Conservation (phyloP, 345 rosid genomes). For the Erodium maritimum region DNA sequence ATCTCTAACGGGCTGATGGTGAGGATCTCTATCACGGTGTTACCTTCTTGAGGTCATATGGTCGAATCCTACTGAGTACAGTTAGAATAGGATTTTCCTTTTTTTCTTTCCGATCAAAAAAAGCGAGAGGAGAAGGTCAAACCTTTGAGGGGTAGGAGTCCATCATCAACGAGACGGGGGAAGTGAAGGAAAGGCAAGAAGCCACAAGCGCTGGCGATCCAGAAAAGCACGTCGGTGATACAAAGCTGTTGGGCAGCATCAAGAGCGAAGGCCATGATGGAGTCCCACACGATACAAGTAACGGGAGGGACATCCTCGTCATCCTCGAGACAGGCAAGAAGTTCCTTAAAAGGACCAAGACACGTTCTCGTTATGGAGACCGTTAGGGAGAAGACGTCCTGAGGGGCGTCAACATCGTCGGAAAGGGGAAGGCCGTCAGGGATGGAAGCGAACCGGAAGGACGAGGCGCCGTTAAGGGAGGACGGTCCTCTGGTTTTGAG, state of each 20-base stretch:
- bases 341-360: conserved; percentile 8
- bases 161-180: conserved; percentile 2
- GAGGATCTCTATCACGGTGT: too few relatives aligned
- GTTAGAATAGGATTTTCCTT: too few relatives aligned
- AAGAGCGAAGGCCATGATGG: not conserved
- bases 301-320: too few relatives aligned
- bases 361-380: conserved; percentile 2
- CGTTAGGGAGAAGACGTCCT: not conserved
- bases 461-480: conserved; percentile 6
- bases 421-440: conserved; percentile 15
- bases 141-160: conserved; percentile 6
- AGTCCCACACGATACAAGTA: too few relatives aligned
- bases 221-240: not conserved
- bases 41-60: too few relatives aligned
- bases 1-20: too few relatives aligned
- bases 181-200: not conserved
- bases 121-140: too few relatives aligned
- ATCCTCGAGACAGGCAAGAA: not conserved
- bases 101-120: too few relatives aligned
- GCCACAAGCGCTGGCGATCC: conserved; percentile 10
- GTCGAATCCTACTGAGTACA: too few relatives aligned
- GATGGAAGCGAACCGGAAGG: conserved; percentile 12
- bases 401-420: conserved; percentile 1
- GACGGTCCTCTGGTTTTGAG: conserved; percentile 3
- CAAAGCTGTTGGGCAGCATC: conserved; percentile 6